These are phyloP conservation scores for Albophoma yamanashiensis DNA, from an alignment of 2,329 filamentous ascomycete species.

Conservation along the genomic window DNA sequence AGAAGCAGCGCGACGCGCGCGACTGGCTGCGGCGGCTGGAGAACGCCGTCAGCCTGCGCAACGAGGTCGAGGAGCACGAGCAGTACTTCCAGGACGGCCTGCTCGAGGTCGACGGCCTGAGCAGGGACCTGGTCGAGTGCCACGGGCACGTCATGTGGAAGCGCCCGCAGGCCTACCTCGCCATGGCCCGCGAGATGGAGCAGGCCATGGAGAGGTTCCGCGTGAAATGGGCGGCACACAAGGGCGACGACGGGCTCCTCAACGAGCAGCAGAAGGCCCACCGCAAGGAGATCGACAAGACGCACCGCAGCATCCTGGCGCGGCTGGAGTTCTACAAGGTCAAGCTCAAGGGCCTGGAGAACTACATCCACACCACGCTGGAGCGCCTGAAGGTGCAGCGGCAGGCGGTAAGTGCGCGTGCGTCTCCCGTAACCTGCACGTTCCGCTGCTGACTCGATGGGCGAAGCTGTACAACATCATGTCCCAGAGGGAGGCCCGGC, in stretches of 20 bases:
- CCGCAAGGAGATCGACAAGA: constrained; percentile 24
- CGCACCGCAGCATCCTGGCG: constrained; percentile 41
- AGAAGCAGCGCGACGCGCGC: constrained; percentile 51
- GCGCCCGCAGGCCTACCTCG: constrained; percentile 48
- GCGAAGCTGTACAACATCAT: constrained; percentile 54
- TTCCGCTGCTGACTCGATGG: not conserved
- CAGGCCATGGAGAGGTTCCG: constrained; percentile 35
- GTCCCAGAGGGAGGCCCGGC: constrained; percentile 51
- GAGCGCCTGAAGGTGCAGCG: constrained; percentile 51
- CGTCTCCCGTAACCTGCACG: not conserved
- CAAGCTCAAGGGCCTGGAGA: constrained; percentile 51
- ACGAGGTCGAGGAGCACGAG: constrained; percentile 46
- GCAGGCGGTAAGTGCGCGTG: constrained; percentile 37
- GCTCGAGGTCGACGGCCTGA: constrained; percentile 49
- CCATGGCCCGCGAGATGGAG: constrained; percentile 38
- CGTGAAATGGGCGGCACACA: constrained; percentile 10
- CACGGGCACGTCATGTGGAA: constrained; percentile 54
- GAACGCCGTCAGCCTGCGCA: constrained; percentile 49
- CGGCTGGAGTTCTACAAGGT: constrained; percentile 49
- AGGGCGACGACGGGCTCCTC: constrained; percentile 6
- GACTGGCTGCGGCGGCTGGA: constrained; percentile 52
- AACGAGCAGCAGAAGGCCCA: constrained; percentile 16
- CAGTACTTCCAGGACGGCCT: constrained; percentile 40
- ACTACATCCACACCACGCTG: constrained; percentile 52
- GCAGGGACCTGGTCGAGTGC: constrained; percentile 52